These are phyloP conservation scores for Kuraishia piskuri DNA, from an alignment of 805 yeast genomes.

Conservation along the genomic window DNA sequence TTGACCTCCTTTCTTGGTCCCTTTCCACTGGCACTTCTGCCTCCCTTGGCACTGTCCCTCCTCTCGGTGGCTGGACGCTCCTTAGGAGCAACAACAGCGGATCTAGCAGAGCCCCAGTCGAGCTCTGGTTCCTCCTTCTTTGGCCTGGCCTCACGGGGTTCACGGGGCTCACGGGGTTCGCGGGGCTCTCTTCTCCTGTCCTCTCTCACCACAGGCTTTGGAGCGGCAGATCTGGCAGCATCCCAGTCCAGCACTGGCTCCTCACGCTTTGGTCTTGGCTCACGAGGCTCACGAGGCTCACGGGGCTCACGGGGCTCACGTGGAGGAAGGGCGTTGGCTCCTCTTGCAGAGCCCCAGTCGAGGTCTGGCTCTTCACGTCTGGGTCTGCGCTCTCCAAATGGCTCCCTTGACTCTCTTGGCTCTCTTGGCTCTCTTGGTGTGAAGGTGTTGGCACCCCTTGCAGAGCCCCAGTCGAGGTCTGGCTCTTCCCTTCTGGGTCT, in stretches of 20 bases:
- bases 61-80: constrained; percentile 10
- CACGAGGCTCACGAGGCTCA: constrained; percentile 19
- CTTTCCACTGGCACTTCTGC: constrained; percentile 6
- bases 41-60: constrained; percentile 12
- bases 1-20: neutral
- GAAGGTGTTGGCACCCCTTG: constrained; percentile 15
- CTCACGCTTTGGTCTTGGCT: constrained; percentile 30
- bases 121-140: constrained; percentile 30
- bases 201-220: constrained; percentile 14
- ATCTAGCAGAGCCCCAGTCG: constrained; percentile 36
- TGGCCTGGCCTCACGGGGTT: constrained; percentile 14
- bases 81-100: constrained; percentile 2
- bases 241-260: constrained; percentile 58
- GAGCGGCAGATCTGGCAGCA: constrained; percentile 28
- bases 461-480: constrained; percentile 39
- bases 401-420: constrained; percentile 22
- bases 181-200: constrained; percentile 9
- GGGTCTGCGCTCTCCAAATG: constrained; percentile 19
- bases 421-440: constrained; percentile 18
- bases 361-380: constrained; percentile 46
- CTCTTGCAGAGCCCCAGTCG: constrained; percentile 50
- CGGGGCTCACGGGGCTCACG: constrained; percentile 20
- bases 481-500: constrained; percentile 20
- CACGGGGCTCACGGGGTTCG: constrained; percentile 22
- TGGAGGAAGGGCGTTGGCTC: constrained; percentile 24